These are phyloP conservation scores for Kodamaea alishanica DNA, from an alignment of 1,139 yeast genomes.

Conservation along the genomic window DNA sequence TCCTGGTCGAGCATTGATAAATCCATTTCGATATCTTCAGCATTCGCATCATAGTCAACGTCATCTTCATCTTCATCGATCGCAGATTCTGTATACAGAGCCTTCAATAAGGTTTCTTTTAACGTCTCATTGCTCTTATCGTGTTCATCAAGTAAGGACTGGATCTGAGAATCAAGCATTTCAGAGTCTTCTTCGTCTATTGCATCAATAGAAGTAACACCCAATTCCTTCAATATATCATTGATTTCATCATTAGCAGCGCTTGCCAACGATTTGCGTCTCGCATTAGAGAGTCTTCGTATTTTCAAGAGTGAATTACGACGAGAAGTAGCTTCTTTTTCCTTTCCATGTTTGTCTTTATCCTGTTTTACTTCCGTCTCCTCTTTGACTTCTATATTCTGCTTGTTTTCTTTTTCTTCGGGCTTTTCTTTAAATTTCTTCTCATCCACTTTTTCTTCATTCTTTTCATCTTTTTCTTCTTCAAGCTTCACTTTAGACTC, in stretches of 20 bases:
- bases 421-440: background rate
- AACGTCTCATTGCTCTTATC: constrained; percentile 8
- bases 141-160: constrained; percentile 29
- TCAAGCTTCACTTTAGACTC: constrained; percentile 9
- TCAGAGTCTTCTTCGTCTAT: constrained; percentile 36
- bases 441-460: background rate
- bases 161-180: constrained; percentile 34
- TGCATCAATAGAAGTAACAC: constrained; percentile 36
- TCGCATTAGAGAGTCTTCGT: constrained; percentile 35
- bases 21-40: constrained; percentile 21
- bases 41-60: constrained; percentile 20
- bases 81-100: constrained; percentile 28
- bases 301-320: constrained; percentile 16
- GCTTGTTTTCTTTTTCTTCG: constrained; percentile 1
- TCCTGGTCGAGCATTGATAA: constrained; percentile 38
- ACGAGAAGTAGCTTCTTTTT: constrained; percentile 3
- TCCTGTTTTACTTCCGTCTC: background rate
- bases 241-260: constrained; percentile 42
- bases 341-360: background rate
- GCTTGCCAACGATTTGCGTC: constrained; percentile 39
- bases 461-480: constrained; percentile 1
- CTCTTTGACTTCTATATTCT: background rate
- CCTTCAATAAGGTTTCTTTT: constrained; percentile 20
- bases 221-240: constrained; percentile 37
- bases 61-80: constrained; percentile 39